Evolutionary conservation across 306 rosid genomes (phyloP), one percentile per base, ranked within the genome.

Genomic region (Sophora flavescens): DNA sequence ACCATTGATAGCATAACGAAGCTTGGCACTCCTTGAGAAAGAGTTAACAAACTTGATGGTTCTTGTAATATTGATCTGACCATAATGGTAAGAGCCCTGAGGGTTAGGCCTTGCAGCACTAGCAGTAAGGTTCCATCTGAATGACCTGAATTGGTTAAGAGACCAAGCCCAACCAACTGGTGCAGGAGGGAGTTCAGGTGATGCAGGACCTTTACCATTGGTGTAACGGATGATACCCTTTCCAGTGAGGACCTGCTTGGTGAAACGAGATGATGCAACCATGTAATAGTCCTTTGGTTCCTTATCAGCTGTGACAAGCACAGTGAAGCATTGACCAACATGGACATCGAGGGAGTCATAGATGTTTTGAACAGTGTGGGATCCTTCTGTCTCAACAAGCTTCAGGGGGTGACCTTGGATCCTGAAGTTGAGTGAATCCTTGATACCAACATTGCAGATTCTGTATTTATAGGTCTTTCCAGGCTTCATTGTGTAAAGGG

Each of bases 81-180:
- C 97, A 17, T 94, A 94, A 48, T 92, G 92, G 85, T 82, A 94
- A 0, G 98, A 94, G 0, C 98, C 98, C 14, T 94, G 98, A 6
- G 98, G 97, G 47, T 94, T 94, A 4, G 97, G 98, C 72, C 97
- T 90, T 0, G 98, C 98, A 2, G 98, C 98, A 6, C 90, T 86
- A 2, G 98, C 88, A 0, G 98, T 92, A 0, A 94, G 88, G 82
- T 94, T 94, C 98, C 97, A 94, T 0, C 93, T 89, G 70, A 89
- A 92, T 1, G 98, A 78, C 0, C 98, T 90, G 60, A 88, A 87
- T n/a, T 94, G 98, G 72, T 94, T 92, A 15, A 92, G 82, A 9
- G 97, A 92, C 98, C 96, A 92, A 0, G 92, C 93, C 97, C 93
- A 87, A 2, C 96, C 96, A 0, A 44, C 65, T 0, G 97, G 98